Conservation (phyloP, 768 basidiomycete species). For the Leccinum boreale region DNA sequence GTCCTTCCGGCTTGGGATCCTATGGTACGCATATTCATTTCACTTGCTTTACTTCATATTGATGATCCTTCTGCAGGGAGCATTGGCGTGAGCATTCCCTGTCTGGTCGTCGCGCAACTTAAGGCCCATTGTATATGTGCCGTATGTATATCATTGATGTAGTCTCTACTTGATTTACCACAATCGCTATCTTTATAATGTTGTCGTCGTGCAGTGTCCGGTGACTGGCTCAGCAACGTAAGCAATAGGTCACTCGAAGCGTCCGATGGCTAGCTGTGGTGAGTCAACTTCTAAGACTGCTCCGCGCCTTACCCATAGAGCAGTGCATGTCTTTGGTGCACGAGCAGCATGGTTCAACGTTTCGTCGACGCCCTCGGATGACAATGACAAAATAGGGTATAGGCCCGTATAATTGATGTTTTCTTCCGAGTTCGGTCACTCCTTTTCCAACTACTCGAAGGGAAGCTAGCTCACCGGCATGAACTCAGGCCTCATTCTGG, state of each 20-base stretch:
- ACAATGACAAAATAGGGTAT: too few relatives aligned
- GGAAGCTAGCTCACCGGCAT: neutral
- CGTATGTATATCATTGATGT: neutral
- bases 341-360: too few relatives aligned
- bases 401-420: too few relatives aligned
- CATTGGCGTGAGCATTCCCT: conserved; percentile 19
- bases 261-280: neutral
- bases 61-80: conserved; percentile 12
- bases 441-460: neutral
- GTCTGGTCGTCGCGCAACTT: neutral
- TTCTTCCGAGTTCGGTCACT: too few relatives aligned
- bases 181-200: neutral
- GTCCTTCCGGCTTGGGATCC: conserved; percentile 87
- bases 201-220: neutral
- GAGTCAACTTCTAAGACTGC: neutral
- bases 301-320: neutral
- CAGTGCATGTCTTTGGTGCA: neutral
- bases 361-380: too few relatives aligned
- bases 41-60: neutral
- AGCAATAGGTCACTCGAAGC: neutral
- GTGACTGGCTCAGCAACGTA: neutral
- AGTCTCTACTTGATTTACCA: neutral
- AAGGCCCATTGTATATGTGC: neutral
- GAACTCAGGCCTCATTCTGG: too few relatives aligned
- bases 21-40: conserved; percentile 22